These are phyloP conservation scores for Zopfochytrium polystomum DNA, from an alignment of 371 early-diverging fungal species.

Conservation along the genomic window DNA sequence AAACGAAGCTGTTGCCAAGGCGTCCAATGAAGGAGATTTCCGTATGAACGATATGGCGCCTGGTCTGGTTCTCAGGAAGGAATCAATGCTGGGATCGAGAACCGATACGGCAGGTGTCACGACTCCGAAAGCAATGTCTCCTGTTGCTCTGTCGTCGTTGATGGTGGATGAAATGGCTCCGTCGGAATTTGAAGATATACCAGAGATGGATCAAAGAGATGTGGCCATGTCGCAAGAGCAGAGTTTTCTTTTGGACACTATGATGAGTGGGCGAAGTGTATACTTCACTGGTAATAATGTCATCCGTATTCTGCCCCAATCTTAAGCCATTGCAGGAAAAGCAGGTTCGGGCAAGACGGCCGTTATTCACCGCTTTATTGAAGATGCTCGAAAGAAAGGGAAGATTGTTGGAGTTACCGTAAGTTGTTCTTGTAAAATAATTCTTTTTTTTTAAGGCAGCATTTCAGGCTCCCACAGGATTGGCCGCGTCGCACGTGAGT, in stretches of 20 bases:
- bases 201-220: too few species aligned
- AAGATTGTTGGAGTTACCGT: slow-evolving; percentile 40
- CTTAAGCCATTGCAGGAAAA: slow-evolving; percentile 25
- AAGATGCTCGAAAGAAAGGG: slow-evolving; percentile 24
- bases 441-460: not conserved
- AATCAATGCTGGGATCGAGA: too few species aligned
- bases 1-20: too few species aligned
- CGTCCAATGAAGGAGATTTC: too few species aligned
- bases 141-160: too few species aligned
- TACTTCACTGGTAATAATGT: slow-evolving; percentile 51
- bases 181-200: too few species aligned
- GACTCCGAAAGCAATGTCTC: too few species aligned
- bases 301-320: not conserved
- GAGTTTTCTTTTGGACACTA: slow-evolving; percentile 21
- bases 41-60: too few species aligned
- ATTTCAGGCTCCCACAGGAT: slow-evolving; percentile 41
- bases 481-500: slow-evolving; percentile 45
- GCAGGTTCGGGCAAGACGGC: slow-evolving; percentile 49
- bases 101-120: too few species aligned
- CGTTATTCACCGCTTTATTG: slow-evolving; percentile 35
- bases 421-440: slow-evolving; percentile 18
- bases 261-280: slow-evolving; percentile 43
- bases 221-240: slow-evolving; percentile 31
- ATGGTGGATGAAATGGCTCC: too few species aligned
- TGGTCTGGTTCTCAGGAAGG: too few species aligned